Evolutionary conservation across 768 basidiomycete genomes (phyloP), one percentile per base, ranked within the genome.

Genomic region (Leccinum boreale): DNA sequence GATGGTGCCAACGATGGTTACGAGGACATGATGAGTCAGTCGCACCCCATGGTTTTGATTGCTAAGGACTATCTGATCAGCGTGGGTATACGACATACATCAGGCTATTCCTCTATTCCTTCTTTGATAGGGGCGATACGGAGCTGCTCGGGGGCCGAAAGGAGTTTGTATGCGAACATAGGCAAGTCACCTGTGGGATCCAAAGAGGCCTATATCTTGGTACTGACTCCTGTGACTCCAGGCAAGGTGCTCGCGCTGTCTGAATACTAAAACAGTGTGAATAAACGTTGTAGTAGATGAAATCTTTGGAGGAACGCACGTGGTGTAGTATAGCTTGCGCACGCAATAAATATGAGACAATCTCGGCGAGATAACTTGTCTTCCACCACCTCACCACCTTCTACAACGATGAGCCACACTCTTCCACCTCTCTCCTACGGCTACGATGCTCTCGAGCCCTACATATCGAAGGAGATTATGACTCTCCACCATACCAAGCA

Each of bases 361-460:
- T 45, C 44, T 19, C 24, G 11, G 1, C 21, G 12, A 48, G 49
- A 50, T 31, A 31, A n/a, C 49, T 52, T 52, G 56, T 45, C 33
- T 58, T 35, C 45, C 48, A 62, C 42, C 58, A 48, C 21, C 9
- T 17, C 10, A 62, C 42, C 58, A 48, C 21, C 9, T 17, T 5
- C 23, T 24, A 51, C 59, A 52, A 79, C 76, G 71, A 67, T 81
- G 53, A 31, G 57, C 21, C 75, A 86, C 79, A 78, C 76, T 47
- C 84, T 94, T 35, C 91, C 91, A 23, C 75, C 79, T 60, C 85
- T 93, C 31, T 85, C 86, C 6, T 95, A 93, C 72, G 67, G 78
- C 6, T 94, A 94, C 77, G 77, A 94, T 79, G 94, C 85, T 53
- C 91, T 98, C 69, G 91, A 95, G 80, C 94, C 94, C n/a, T 87